Percentiles rank a stretch among this genome's conserved stretches.
These are phyloP conservation scores for Aspergillus hiratsukae DNA, from an alignment of 2,329 filamentous ascomycete species.

Conservation along the genomic window DNA sequence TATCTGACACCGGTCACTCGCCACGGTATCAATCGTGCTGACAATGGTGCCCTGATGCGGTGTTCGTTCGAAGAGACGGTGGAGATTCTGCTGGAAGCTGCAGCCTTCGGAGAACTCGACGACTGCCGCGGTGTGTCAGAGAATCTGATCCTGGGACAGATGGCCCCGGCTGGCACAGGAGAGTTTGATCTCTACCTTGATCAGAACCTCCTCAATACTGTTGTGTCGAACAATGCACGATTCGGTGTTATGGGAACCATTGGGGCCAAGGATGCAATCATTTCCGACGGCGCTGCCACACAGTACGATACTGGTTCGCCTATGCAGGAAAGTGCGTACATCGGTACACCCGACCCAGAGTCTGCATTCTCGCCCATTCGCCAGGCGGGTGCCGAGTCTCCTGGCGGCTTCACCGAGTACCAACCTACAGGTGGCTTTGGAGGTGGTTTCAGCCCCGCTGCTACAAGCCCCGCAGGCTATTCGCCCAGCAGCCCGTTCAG, in stretches of 20 bases:
- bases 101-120: conserved; percentile 89
- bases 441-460: conserved; percentile 61
- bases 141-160: conserved; percentile 96
- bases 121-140: conserved; percentile 98
- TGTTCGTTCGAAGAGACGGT: conserved; percentile 99
- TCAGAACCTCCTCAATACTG: conserved; percentile 90
- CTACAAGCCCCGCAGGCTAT: conserved; percentile 60
- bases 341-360: conserved; percentile 60
- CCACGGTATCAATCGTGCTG: conserved; percentile 96
- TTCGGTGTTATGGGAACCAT: conserved; percentile 78
- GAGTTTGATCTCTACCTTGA: conserved; percentile 93
- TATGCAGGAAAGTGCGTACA: conserved; percentile 56
- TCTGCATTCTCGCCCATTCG: conserved; percentile 68
- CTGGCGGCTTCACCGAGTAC: conserved; percentile 58
- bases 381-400: conserved; percentile 61
- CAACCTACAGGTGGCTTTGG: conserved; percentile 63
- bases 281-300: conserved; percentile 77
- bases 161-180: conserved; percentile 94
- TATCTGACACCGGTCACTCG: conserved; percentile 93
- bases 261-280: conserved; percentile 67
- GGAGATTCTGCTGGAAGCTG: conserved; percentile 94
- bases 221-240: conserved; percentile 86
- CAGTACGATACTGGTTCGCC: conserved; percentile 77
- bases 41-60: conserved; percentile 97
- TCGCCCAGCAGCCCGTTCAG: conserved; percentile 73